Base-by-base conservation (phyloP, 2,329 filamentous ascomycete genomes). In the Ophiostoma ips region DNA sequence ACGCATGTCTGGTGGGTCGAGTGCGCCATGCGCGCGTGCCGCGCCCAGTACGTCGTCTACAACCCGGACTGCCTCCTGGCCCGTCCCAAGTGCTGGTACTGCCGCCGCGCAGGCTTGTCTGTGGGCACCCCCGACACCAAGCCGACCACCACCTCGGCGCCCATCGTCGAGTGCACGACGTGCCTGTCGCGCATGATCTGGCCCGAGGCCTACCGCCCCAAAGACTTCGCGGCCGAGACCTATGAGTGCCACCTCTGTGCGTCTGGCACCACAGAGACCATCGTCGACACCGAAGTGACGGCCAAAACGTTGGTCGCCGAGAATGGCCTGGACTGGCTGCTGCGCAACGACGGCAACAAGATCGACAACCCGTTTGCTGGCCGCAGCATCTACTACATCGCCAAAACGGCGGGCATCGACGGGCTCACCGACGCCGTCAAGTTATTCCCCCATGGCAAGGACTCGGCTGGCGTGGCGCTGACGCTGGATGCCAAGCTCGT, bases 31-130 rank as follows among this genome's bases (percentile, higher is more conserved):
- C 50, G 45, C 1, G 57, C 58, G 9, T 75, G 72, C 57, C 64
- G 70, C 11, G 69, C 65, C 1, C 71, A 73, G 57, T 76, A 75
- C 55, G 66, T 74, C 28, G 67, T 74, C 5, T 75, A 75, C 56
- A 64, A 69, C 38, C 56, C 63, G 2, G 58, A 64, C 3, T 55
- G 56, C 1, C 61, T 74, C n/a, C 63, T 61, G 0, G 66, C 71
- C 1, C 67, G 66, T 1, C 56, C 71, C 30, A 75, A 75, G 57
- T 75, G 72, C 57, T 62, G 68, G 57, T 73, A 68, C 58, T 75
- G 71, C 55, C 67, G 71, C 12, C 58, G 38, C 38, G 38, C 24
- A 9, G 38, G 38, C 13, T 2, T 41, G 38, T 16, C 38, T 2
- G 38, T 21, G 13, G 38, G 37, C 6, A 6, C 12, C 19, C n/a